These are phyloP conservation scores for Globisporangium barbulae DNA, from an alignment of 352 stramenopile genomes.

Conservation along the genomic window DNA sequence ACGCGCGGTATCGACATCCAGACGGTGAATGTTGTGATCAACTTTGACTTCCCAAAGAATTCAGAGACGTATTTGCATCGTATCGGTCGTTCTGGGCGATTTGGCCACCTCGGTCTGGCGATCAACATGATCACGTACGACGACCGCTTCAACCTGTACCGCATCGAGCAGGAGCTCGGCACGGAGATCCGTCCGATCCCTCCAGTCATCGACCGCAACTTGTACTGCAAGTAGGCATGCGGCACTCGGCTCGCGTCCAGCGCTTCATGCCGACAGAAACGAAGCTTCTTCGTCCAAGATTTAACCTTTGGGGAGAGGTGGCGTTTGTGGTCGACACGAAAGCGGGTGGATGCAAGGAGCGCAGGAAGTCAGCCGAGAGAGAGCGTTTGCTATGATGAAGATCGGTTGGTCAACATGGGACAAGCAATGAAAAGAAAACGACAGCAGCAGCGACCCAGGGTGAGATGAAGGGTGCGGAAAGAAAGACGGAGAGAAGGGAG, in stretches of 20 bases:
- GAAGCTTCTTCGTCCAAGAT: neutral
- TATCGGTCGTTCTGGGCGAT: constrained; percentile 98
- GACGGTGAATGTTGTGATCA: constrained; percentile 99
- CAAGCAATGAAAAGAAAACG: neutral
- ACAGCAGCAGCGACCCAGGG: neutral
- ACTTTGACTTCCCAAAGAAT: constrained; percentile 99
- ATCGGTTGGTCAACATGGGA: neutral
- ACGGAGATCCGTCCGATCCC: constrained; percentile 99
- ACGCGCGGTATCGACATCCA: constrained; percentile 99
- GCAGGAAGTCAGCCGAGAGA: neutral
- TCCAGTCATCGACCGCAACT: constrained; percentile 96
- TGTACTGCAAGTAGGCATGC: constrained; percentile 94
- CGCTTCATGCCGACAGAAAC: neutral
- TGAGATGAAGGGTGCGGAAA: neutral
- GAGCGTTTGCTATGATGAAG: neutral
- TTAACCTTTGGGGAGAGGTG: neutral
- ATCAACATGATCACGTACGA: constrained; percentile 99
- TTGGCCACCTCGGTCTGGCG: constrained; percentile 98
- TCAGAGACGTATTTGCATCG: constrained; percentile 99
- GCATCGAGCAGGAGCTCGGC: constrained; percentile 98
- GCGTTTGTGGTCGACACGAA: neutral
- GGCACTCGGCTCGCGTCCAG: neutral
- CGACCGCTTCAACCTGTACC: constrained; percentile 97
- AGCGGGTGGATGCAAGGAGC: neutral
- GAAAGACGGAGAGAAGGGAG: constrained; percentile 6